These are phyloP conservation scores for Catunica adiposa DNA, from an alignment of 2,329 filamentous ascomycete species.

Conservation along the genomic window DNA sequence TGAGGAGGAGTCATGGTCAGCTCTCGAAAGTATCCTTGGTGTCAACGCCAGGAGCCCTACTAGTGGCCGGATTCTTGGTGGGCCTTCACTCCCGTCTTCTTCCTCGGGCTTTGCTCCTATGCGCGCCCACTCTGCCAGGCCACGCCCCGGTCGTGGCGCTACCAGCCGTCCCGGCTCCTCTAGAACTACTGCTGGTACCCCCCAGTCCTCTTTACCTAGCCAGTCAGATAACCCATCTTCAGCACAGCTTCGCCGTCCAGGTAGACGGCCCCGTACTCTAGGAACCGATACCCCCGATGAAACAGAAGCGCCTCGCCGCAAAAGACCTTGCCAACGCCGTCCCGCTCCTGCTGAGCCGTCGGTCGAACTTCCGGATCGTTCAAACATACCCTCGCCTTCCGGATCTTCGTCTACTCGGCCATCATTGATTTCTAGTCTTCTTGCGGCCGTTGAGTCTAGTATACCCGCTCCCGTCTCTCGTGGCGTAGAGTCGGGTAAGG, in stretches of 20 bases:
- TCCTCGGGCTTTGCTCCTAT: neutral
- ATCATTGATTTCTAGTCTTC: neutral
- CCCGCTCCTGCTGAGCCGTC: neutral
- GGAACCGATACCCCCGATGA: neutral
- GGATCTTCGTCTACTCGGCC: neutral
- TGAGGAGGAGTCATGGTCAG: constrained; percentile 68
- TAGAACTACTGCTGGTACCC: neutral
- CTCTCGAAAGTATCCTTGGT: constrained; percentile 70
- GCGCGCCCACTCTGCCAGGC: neutral
- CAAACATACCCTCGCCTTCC: neutral
- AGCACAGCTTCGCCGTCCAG: neutral
- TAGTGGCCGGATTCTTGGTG: neutral
- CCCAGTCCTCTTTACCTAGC: neutral
- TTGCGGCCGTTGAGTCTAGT: neutral
- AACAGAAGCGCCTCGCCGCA: neutral
- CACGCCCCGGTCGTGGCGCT: neutral
- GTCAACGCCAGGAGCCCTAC: constrained; percentile 19
- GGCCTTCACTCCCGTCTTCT: neutral
- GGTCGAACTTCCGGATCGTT: neutral
- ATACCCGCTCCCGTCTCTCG: neutral
- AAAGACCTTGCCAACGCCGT: neutral
- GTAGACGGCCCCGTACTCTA: neutral
- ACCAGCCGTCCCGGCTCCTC: neutral
- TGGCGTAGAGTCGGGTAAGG: neutral
- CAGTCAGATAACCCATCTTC: neutral